Base-by-base conservation (phyloP, 169 alveolate genomes). In the Plasmodium gallinaceum region DNA sequence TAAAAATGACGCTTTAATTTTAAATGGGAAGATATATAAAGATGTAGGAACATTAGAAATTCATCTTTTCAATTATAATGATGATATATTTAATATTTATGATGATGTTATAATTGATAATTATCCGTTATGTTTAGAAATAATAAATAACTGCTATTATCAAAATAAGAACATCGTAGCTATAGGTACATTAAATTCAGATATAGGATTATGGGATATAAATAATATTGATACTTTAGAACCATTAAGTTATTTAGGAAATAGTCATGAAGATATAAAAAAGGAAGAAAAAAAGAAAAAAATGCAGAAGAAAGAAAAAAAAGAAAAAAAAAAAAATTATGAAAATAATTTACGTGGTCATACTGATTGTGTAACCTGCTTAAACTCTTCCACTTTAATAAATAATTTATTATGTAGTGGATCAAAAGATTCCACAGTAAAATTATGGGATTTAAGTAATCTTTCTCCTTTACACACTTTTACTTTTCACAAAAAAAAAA, bases 11-110 rank as follows among this genome's bases (percentile, higher is more conserved):
- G 52, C 83, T 16, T 32, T 80, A 52, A 45, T 70, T n/a, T 6
- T 80, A 4, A 68, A 69, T 37, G 90, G 90, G 2, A 65, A 68
- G 52, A 80, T 80, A 80, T 80, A 68, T 45, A 69, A 60, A 32
- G 90, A 80, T 46, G 39, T 68, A n/a, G 90, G 90, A 1, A 80
- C 90, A 9, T 48, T 80, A 32, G 90, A 80, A 68, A 20, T 68
- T 32, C 90, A 80, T 45, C 0, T 80, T 18, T 70, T 80, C 66
- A 80, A 80, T 43, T 80, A 80, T 51, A 80, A 80, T 16, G 74
- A 80, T 4, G 48, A 37, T 52, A 69, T 80, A 18, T 80, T 80
- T 43, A 80, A 80, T 66, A 80, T 80, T 3, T 80, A 80, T 39
- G 90, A 80, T 43, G 90, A 80, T 52, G 72, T 37, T 0, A 80